phyloP scores from a whole-genome alignment of 768 basidiomycete genomes.

The Candolleomyces eurysporus region DNA sequence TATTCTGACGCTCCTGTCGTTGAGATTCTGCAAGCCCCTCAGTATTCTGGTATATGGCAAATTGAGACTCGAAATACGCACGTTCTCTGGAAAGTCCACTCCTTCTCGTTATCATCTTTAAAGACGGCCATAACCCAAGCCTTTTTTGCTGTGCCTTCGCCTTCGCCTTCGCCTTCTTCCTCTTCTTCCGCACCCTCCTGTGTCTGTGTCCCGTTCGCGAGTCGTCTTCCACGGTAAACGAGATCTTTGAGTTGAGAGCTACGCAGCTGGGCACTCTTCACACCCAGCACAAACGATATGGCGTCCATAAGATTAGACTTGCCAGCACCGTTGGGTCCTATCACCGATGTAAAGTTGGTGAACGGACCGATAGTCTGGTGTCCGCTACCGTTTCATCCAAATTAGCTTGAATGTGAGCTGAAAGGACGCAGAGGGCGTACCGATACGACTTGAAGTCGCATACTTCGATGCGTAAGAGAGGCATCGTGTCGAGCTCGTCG shows the following conservation, averaged over 20 bases:
- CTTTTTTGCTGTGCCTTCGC: constrained; percentile 84
- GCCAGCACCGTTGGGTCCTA: constrained; percentile 98
- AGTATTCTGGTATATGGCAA: neutral
- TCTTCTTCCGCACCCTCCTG: constrained; percentile 51
- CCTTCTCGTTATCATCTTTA: constrained; percentile 69
- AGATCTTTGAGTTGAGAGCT: constrained; percentile 94
- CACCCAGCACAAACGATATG: constrained; percentile 97
- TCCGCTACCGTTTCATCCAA: constrained; percentile 39
- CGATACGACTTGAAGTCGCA: constrained; percentile 98
- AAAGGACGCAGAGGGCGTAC: constrained; percentile 27
- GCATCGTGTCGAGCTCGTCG: constrained; percentile 46
- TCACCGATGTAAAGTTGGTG: constrained; percentile 91
- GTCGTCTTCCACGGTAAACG: constrained; percentile 85
- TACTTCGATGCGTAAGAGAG: constrained; percentile 81
- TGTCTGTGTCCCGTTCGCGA: constrained; percentile 51
- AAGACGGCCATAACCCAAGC: constrained; percentile 97
- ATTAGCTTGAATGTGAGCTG: neutral
- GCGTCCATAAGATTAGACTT: constrained; percentile 99
- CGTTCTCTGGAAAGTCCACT: constrained; percentile 92
- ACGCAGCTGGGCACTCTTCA: constrained; percentile 89
- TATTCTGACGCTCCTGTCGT: constrained; percentile 89
- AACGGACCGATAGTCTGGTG: constrained; percentile 90
- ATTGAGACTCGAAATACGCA: constrained; percentile 39
- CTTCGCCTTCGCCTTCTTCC: constrained; percentile 48
- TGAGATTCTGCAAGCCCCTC: constrained; percentile 63